A percentile compares a stretch with the other conserved stretches of the same genome.
These are phyloP conservation scores for Primulina huaijiensis DNA, from an alignment of 257 asterid species.

Conservation along the genomic window DNA sequence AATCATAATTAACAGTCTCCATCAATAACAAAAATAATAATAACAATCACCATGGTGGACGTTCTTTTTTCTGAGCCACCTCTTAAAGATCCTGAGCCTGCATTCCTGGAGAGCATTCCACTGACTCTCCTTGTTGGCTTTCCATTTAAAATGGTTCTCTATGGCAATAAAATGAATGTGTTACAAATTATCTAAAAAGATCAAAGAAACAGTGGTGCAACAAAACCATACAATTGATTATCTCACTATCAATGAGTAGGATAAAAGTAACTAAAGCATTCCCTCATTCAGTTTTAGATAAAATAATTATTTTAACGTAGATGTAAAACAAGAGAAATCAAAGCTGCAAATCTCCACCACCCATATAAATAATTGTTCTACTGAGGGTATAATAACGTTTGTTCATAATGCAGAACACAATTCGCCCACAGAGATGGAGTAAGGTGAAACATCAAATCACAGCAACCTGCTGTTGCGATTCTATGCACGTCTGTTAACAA, in stretches of 20 bases:
- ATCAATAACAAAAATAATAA: slow-evolving; percentile 1
- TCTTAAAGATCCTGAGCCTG: slow-evolving; percentile 41
- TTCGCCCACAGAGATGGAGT: neutral
- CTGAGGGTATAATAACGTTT: neutral
- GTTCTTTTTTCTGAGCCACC: slow-evolving; percentile 47
- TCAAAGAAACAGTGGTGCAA: neutral
- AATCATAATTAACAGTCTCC: slow-evolving; percentile 20
- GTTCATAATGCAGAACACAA: neutral
- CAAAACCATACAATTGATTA: neutral
- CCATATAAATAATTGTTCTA: neutral
- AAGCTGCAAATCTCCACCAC: neutral
- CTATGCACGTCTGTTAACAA: slow-evolving; percentile 2
- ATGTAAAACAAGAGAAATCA: neutral
- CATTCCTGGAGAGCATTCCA: slow-evolving; percentile 34
- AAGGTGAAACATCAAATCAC: slow-evolving; percentile 2
- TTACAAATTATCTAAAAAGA: neutral
- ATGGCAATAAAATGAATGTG: slow-evolving; percentile 1
- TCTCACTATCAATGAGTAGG: neutral
- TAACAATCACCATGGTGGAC: slow-evolving; percentile 50
- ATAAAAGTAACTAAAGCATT: neutral
- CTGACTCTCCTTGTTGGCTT: slow-evolving; percentile 33
- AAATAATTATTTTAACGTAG: neutral
- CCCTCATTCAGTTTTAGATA: neutral
- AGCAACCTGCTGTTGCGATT: slow-evolving; percentile 7
- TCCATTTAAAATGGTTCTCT: slow-evolving; percentile 45